Percentiles rank a stretch among this genome's conserved stretches.
phyloP scores from a whole-genome alignment of 257 asterid species.

The Parsonsia alboflavescens region DNA sequence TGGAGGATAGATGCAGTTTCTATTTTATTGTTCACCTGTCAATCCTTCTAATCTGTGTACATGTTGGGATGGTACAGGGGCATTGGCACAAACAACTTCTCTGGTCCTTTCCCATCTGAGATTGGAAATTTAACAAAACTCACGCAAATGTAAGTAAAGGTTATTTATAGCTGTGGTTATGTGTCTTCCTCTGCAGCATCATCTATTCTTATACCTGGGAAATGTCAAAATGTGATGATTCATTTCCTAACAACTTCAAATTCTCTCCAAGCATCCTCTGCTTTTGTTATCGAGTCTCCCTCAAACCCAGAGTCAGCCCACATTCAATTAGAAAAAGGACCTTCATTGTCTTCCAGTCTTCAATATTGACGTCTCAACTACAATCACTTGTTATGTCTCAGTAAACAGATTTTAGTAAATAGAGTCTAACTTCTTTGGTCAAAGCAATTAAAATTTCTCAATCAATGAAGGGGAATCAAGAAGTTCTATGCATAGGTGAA shows the following conservation, averaged over 20 bases:
- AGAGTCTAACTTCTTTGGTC: not conserved
- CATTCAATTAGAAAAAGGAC: not conserved
- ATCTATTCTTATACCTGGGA: not conserved
- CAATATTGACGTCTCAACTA: not conserved
- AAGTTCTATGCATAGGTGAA: not conserved
- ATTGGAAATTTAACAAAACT: constrained; percentile 58
- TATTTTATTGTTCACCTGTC: not conserved
- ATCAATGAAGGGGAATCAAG: not conserved
- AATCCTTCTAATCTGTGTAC: not conserved
- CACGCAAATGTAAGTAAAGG: constrained; percentile 42
- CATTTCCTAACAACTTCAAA: not conserved
- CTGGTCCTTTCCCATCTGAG: constrained; percentile 68
- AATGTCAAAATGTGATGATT: not conserved
- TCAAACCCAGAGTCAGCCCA: not conserved
- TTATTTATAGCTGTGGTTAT: not conserved
- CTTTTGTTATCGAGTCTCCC: not conserved
- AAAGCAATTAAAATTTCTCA: not conserved
- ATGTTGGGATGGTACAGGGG: constrained; percentile 27
- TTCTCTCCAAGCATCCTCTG: too few species aligned
- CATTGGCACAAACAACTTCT: constrained; percentile 60
- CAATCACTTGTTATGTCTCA: not conserved
- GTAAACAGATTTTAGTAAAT: not conserved
- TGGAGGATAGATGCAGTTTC: not conserved
- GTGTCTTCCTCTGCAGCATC: not conserved
- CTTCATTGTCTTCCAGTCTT: not conserved